Evolutionary conservation across 257 asterid species (phyloP), one percentile per base, ranked within the genome.

Genomic region (Hygrophila difformis): DNA sequence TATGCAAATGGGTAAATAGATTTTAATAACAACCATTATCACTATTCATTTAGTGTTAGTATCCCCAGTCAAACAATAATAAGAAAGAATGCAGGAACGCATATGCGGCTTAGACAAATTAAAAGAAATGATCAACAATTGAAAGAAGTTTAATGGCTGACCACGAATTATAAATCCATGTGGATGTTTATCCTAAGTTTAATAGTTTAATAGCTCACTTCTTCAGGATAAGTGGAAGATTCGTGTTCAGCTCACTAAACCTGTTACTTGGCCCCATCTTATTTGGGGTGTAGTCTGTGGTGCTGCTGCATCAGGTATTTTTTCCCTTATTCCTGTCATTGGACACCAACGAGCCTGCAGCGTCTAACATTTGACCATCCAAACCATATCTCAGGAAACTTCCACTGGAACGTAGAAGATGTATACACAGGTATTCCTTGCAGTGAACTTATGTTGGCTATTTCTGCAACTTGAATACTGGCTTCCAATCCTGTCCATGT

Each of bases 181-280:
- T 33, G 10, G 8, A 33, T 33, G 6, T 5, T 33, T 9, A 33
- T 33, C 12, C 37, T 33, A 33, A 12, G 12, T 33, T 33, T 9
- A 33, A 10, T 33, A 5, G 10, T 5, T 10, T 33, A 33, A 33
- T 0, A 9, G 3, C 12, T 15, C 29, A 43, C 17, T 47, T 48
- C 35, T 42, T 28, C 69, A 88, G 97, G 70, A 88, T 62, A 88
- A 50, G 62, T 88, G 95, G 97, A 88, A 81, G 66, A 88, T 88
- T 36, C 80, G 94, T 44, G 75, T 88, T 65, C 97, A 88, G 61
- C 93, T 88, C 44, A 84, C 74, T 12, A 88, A 88, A 63, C 97
- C 97, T 13, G 94, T 88, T 45, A 88, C 97, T 40, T 88, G 95
- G 97, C 97, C 97, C 55, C 97, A 95, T 15, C 95, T 88, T 56